These are phyloP conservation scores for Lactarius tabidus DNA, from an alignment of 768 basidiomycete species.

Conservation along the genomic window DNA sequence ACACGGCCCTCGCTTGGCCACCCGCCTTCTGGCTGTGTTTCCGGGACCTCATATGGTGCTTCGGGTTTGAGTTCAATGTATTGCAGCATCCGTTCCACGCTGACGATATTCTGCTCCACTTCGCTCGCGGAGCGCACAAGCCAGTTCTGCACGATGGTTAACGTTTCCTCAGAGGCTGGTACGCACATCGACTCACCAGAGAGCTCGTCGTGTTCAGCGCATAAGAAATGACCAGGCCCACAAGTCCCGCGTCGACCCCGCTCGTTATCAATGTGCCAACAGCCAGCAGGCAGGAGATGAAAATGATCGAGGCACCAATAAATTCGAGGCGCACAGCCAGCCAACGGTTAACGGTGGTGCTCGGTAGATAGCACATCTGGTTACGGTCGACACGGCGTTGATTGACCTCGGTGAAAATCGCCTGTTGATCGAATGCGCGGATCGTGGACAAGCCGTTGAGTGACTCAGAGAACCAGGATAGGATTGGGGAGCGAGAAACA, in stretches of 20 bases:
- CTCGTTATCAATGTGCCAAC: constrained; percentile 67
- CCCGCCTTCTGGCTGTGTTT: constrained; percentile 43
- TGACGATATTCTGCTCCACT: constrained; percentile 88
- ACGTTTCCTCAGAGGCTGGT: too few relatives aligned
- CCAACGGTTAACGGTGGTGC: constrained; percentile 78
- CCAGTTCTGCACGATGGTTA: constrained; percentile 56
- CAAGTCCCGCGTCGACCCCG: constrained; percentile 81
- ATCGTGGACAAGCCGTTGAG: constrained; percentile 77
- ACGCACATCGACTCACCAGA: constrained; percentile 45
- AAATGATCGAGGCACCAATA: constrained; percentile 75
- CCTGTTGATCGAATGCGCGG: constrained; percentile 71
- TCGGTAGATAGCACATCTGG: constrained; percentile 61
- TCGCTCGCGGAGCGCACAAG: constrained; percentile 79
- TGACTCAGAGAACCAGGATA: constrained; percentile 82
- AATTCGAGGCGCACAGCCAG: constrained; percentile 81
- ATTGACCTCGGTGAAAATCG: constrained; percentile 62
- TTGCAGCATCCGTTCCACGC: constrained; percentile 82
- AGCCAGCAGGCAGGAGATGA: constrained; percentile 63
- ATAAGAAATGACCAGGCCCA: constrained; percentile 83
- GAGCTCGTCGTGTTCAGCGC: constrained; percentile 81
- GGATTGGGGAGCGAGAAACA: constrained; percentile 86
- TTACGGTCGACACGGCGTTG: constrained; percentile 79
- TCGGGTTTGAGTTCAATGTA: constrained; percentile 73
- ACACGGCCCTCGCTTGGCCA: constrained; percentile 80
- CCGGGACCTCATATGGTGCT: constrained; percentile 66